Percentiles rank a stretch among this genome's conserved stretches.
phyloP scores from a whole-genome alignment of 345 rosid species.

The Salix exigua region DNA sequence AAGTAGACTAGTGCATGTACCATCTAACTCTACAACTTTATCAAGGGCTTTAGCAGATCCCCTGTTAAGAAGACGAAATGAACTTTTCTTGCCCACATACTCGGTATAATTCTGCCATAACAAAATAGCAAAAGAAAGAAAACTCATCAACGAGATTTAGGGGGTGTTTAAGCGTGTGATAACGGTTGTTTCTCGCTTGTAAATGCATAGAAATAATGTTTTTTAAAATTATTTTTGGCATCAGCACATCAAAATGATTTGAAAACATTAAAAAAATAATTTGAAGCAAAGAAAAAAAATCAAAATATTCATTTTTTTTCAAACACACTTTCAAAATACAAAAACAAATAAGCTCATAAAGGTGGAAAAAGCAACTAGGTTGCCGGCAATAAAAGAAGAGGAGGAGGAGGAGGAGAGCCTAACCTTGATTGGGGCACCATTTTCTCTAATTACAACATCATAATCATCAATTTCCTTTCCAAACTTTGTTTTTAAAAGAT shows the following conservation, averaged over 20 bases:
- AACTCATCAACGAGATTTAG: not conserved
- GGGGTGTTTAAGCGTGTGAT: no score
- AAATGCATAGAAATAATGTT: no score
- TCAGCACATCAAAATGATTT: no score
- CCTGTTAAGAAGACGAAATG: conserved; percentile 89
- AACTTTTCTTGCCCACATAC: conserved; percentile 76
- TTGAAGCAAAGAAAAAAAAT: no score
- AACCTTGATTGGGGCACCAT: conserved; percentile 91
- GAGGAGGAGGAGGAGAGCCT: not conserved
- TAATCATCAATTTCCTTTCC: conserved; percentile 87
- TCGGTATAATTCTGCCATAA: conserved; percentile 63
- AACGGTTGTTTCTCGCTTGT: no score
- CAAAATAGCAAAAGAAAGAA: conserved; percentile 1
- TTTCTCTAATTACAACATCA: conserved; percentile 84
- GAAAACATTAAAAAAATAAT: no score
- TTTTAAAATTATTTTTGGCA: no score
- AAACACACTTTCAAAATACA: no score
- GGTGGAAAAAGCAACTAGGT: conserved; percentile 5
- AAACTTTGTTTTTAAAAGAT: conserved; percentile 80
- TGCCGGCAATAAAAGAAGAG: conserved; percentile 5
- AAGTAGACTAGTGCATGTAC: conserved; percentile 34
- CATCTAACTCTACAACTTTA: conserved; percentile 95
- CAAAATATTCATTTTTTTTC: no score
- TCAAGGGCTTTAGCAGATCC: conserved; percentile 99
- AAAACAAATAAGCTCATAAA: not conserved